These are phyloP conservation scores for Podila epicladia DNA, from an alignment of 192 early-diverging fungal genomes.

Conservation along the genomic window DNA sequence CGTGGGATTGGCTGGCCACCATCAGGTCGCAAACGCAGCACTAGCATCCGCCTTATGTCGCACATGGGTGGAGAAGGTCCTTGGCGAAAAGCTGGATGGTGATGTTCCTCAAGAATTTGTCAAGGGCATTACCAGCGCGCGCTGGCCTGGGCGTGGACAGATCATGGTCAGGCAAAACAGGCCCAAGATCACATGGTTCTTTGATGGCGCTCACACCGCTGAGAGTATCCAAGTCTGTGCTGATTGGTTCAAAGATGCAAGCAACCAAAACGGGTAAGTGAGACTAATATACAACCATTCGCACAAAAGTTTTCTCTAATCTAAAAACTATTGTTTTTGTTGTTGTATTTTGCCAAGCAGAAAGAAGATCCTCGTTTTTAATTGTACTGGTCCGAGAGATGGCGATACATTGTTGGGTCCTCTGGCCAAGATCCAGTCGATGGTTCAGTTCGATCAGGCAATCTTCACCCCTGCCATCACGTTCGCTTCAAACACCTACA, in stretches of 20 bases:
- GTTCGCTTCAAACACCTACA: conserved; percentile 43
- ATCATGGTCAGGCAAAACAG: conserved; percentile 59
- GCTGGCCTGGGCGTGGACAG: conserved; percentile 94
- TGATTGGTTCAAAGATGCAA: conserved; percentile 59
- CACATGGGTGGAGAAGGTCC: conserved; percentile 67
- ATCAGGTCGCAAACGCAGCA: conserved; percentile 89
- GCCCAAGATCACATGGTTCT: conserved; percentile 71
- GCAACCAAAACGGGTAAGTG: conserved; percentile 8
- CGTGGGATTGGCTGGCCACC: conserved; percentile 81
- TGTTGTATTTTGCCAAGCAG: background rate
- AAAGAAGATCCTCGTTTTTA: conserved; percentile 83
- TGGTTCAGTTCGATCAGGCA: conserved; percentile 65
- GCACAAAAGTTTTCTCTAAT: background rate
- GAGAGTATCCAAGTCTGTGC: conserved; percentile 82
- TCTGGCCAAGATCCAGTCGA: conserved; percentile 58
- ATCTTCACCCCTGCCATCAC: conserved; percentile 87
- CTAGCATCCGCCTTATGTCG: conserved; percentile 78
- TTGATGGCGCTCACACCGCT: conserved; percentile 96
- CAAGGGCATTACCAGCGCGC: conserved; percentile 70
- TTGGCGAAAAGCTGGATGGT: conserved; percentile 36
- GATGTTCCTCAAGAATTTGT: conserved; percentile 60
- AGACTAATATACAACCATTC: background rate
- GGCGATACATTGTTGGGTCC: conserved; percentile 71
- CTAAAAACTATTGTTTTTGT: background rate
- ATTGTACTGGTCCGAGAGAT: conserved; percentile 82